Base-by-base conservation (phyloP, 768 basidiomycete species). In the Lepiota venenata region DNA sequence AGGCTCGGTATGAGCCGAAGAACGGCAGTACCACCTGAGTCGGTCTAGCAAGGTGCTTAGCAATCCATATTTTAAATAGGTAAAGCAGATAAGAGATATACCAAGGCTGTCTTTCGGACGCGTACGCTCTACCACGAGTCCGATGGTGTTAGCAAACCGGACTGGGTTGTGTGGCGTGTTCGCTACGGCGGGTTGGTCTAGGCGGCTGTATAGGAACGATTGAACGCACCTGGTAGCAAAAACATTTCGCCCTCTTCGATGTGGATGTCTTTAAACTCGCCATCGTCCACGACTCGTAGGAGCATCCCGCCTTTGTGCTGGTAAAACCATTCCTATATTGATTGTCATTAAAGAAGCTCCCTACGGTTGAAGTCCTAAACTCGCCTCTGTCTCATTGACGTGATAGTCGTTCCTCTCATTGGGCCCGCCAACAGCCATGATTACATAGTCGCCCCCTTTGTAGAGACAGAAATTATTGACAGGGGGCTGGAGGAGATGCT, bases 191-290 rank as follows among this genome's bases (percentile, higher is more conserved):
- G 10, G 56, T 39, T 40, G 16, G 48, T 22, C 38, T 7, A 6
- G 25, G 3, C 14, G 16, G 18, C 15, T 47, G 7, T 16, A 15
- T 27, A 14, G 47, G 10, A 18, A 46, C 43, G 20, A 14, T 46
- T 36, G 25, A 11, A 64, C 79, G 49, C 58, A 92, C 96, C 90
- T 46, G 96, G 96, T 20, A 98, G 75, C 61, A 98, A 64, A 69
- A 97, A 98, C 94, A 98, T 98, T 56, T 94, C 93, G 44, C 95
- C 95, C 69, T 99, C 94, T 58, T 85, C 88, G 61, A 98, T 97
- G 22, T 73, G 73, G 45, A 98, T 89, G 66, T 98, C 96, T 64
- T 79, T 77, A 70, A 95, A 95, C 58, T 75, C 72, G 9, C 81
- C 84, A 6, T 83, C 90, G 46, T 93, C 91, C 14, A 97, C 87